Percentiles rank a stretch among this genome's conserved stretches.
Conservation (phyloP, 2,329 filamentous ascomycete species). For the Macrophomina tecta region DNA sequence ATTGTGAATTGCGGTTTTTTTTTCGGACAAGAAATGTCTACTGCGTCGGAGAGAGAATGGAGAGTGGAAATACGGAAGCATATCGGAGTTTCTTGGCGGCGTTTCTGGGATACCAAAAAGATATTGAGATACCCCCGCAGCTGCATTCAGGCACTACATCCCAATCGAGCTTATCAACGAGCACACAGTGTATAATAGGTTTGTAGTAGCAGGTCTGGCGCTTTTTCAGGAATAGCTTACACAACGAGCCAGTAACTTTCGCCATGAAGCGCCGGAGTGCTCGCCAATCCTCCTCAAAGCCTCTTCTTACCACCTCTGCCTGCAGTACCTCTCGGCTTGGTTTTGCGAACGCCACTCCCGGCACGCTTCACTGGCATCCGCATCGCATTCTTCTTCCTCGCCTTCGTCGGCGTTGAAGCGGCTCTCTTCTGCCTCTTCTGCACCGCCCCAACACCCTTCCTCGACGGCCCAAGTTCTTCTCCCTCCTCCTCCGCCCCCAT, state of each 20-base stretch:
- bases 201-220: not conserved
- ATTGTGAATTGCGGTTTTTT: too few species aligned
- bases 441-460: not conserved
- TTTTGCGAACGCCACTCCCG: not conserved
- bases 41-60: not conserved
- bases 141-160: conserved; percentile 14
- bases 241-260: not conserved
- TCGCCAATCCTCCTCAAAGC: not conserved
- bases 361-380: not conserved
- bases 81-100: conserved; percentile 4
- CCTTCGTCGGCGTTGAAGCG: not conserved
- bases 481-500: not conserved
- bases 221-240: not conserved
- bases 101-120: conserved; percentile 20
- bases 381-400: not conserved
- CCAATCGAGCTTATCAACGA: not conserved
- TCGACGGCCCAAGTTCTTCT: not conserved
- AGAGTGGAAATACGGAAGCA: not conserved
- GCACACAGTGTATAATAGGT: conserved; percentile 21
- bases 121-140: conserved; percentile 28
- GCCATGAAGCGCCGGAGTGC: too few species aligned
- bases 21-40: too few species aligned
- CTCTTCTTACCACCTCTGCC: not conserved
- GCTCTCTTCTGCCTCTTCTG: not conserved
- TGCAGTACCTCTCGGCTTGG: not conserved